Evolutionary conservation across 768 basidiomycete species (phyloP), one percentile per base, ranked within the genome.

Genomic region (Tylopilus subfusipes): DNA sequence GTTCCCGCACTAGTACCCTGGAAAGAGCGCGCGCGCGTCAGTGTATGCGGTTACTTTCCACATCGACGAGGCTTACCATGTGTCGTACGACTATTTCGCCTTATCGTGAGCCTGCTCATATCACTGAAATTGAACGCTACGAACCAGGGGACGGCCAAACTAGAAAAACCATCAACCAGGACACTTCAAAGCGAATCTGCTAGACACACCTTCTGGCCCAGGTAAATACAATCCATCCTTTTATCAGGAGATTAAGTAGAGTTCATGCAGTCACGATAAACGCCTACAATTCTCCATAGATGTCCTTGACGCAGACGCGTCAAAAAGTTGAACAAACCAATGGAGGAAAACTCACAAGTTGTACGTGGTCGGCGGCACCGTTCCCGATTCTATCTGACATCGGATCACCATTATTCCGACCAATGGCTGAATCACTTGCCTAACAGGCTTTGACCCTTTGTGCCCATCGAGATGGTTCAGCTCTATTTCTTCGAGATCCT

Each of bases 141-240:
- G 57, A 68, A 86, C 88, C 69, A 92, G 67, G 29, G 89, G 89
- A 66, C 83, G 84, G 13, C 89, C 89, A 55, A 84, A 90, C 88
- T 89, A 21, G 18, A 4, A 1, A 46, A 3, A 18, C n/a, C n/a
- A 29, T 66, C 31, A 60, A 42, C 57, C 43, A 7, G 38, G 33
- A 7, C 19, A 18, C 3, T 24, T 36, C 33, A 59, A 16, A 46
- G 22, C 31, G 42, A 10, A 22, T 16, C 30, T 48, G 21, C 42
- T 51, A n/a, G 33, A 55, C 73, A 18, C 36, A 85, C 88, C 82
- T 98, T 98, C 72, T 98, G 94, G 5, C 92, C 87, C 21, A 98
- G 82, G 68, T 98, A 98, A 58, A 98, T 91, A 82, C 89, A 93
- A 75, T 97, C 94, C 89, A 96, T 87, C 46, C 89, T 90, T 34